Evolutionary conservation across 176 grass and related monocot genomes (phyloP).

Genomic region (Raddia guianensis): DNA sequence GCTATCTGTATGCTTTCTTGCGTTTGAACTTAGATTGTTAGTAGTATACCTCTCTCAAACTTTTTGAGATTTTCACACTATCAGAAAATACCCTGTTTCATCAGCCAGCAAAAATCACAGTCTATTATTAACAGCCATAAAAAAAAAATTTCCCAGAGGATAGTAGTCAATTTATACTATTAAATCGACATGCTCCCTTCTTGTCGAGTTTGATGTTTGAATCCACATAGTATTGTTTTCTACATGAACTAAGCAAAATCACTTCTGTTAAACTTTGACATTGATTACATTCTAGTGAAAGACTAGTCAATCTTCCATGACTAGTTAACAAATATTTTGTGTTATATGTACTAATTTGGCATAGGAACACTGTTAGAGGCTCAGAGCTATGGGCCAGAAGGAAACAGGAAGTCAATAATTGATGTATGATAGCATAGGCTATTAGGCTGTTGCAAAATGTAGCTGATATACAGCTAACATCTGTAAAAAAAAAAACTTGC

Average conservation of each 20-base stretch:
- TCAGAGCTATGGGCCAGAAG: background rate
- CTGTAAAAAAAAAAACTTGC: background rate
- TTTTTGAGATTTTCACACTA: background rate
- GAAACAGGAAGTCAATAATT: conserved; percentile 5
- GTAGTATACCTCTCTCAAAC: conserved; percentile 10
- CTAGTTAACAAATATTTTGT: conserved; percentile 19
- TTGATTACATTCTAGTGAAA: conserved; percentile 14
- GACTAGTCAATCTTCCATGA: background rate
- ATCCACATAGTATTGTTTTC: background rate
- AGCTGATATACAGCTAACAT: background rate
- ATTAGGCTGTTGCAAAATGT: background rate
- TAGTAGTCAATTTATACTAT: background rate
- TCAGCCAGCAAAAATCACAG: background rate
- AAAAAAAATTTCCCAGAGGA: too few species aligned
- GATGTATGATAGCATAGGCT: conserved; percentile 11
- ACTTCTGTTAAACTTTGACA: conserved; percentile 28
- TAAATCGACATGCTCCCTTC: background rate
- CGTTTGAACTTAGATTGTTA: background rate
- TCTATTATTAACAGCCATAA: background rate
- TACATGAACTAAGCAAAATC: conserved; percentile 14
- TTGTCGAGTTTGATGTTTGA: conserved; percentile 12
- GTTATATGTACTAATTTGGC: background rate
- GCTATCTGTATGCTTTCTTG: conserved; percentile 24
- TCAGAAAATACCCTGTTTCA: conserved; percentile 15
- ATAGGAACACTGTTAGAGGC: background rate